phyloP scores from a whole-genome alignment of 177 flowering plant genomes.

The Vitis hybrid region DNA sequence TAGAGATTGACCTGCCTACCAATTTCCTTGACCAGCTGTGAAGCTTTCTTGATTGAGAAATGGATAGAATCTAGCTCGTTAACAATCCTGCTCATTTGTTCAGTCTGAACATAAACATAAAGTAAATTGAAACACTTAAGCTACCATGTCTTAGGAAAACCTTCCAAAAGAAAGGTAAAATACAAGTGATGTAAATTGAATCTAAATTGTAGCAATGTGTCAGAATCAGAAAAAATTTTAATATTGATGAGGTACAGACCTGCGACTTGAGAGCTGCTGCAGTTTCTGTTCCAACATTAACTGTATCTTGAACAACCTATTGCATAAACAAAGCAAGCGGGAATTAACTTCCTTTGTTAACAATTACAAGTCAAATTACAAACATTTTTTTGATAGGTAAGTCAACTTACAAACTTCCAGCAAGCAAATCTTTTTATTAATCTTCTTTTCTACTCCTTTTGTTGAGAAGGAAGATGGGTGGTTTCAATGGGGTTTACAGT shows the following conservation, averaged over 20 bases:
- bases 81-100: constrained; percentile 91
- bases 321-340: constrained; percentile 6
- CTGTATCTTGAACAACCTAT: constrained; percentile 76
- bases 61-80: constrained; percentile 92
- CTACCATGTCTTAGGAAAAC: not conserved
- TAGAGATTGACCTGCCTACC: constrained; percentile 86
- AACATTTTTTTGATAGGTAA: too few relatives aligned
- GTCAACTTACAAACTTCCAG: too few relatives aligned
- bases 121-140: constrained; percentile 5
- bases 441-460: too few relatives aligned
- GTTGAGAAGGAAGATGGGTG: too few relatives aligned
- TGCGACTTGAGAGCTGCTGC: constrained; percentile 92
- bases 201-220: not conserved
- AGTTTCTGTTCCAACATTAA: constrained; percentile 88
- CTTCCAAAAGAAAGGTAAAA: not conserved
- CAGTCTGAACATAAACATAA: constrained; percentile 53
- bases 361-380: too few relatives aligned
- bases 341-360: not conserved
- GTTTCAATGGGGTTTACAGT: too few relatives aligned
- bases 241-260: constrained; percentile 36
- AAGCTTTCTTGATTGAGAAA: constrained; percentile 88
- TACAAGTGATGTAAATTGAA: not conserved
- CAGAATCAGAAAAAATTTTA: not conserved
- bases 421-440: too few relatives aligned
- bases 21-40: constrained; percentile 80